A percentile compares a stretch with the other conserved stretches of the same genome.
Evolutionary conservation across 257 asterid species (phyloP).

Genomic region (Osmanthus fragrans): DNA sequence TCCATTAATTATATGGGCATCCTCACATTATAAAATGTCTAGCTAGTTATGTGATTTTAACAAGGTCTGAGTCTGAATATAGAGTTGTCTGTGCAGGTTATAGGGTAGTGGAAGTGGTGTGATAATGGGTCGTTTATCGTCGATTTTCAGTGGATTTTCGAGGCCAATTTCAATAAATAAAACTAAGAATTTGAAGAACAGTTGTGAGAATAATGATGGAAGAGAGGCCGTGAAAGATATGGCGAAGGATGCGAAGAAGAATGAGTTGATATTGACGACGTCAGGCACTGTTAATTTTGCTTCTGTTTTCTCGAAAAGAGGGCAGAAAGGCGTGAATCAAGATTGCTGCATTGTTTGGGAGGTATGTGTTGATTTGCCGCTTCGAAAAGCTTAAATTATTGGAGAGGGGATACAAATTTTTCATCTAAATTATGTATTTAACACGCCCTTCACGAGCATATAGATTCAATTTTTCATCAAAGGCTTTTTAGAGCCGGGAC

Average conservation of each 20-base stretch:
- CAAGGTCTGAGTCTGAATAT: neutral
- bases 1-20: too few species aligned
- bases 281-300: slow-evolving; percentile 76
- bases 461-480: neutral
- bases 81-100: slow-evolving; percentile 20
- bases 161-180: slow-evolving; percentile 39
- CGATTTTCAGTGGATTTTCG: slow-evolving; percentile 88
- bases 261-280: slow-evolving; percentile 65
- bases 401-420: too few species aligned
- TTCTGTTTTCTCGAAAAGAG: slow-evolving; percentile 76
- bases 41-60: neutral
- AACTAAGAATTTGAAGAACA: too few species aligned
- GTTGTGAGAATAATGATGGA: slow-evolving; percentile 35
- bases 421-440: neutral
- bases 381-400: too few species aligned
- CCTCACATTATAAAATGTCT: neutral
- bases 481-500: neutral
- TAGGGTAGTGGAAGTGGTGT: slow-evolving; percentile 11
- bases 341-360: slow-evolving; percentile 93
- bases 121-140: slow-evolving; percentile 71
- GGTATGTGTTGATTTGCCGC: slow-evolving; percentile 34
- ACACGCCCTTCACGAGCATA: neutral
- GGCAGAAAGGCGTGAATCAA: slow-evolving; percentile 82
- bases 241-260: slow-evolving; percentile 71
- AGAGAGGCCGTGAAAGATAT: slow-evolving; percentile 60